Conservation (phyloP, 257 asterid species). For the Mitragyna speciosa region DNA sequence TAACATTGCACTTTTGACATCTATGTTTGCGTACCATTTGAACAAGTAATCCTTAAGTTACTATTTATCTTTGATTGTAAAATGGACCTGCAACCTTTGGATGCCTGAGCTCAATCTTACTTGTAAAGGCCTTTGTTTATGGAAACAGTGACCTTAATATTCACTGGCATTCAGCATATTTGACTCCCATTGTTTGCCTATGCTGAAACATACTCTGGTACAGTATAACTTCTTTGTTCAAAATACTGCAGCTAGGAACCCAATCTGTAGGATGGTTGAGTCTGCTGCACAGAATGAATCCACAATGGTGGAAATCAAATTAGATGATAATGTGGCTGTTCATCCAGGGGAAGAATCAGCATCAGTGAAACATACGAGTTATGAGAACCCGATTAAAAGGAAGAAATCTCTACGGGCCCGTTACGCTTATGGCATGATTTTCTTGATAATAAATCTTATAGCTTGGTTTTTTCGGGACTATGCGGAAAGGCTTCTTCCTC, state of each 20-base stretch:
- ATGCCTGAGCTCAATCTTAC: background rate
- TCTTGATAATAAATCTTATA: slow-evolving; percentile 58
- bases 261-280: slow-evolving; percentile 39
- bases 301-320: slow-evolving; percentile 25
- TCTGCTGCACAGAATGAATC: slow-evolving; percentile 27
- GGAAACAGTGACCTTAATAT: background rate
- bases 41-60: background rate
- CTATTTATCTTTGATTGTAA: background rate
- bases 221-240: background rate
- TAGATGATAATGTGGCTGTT: slow-evolving; percentile 28
- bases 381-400: slow-evolving; percentile 37
- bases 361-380: slow-evolving; percentile 30
- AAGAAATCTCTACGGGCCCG: slow-evolving; percentile 70
- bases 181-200: background rate
- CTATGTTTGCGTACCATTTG: background rate
- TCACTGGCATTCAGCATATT: background rate
- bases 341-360: slow-evolving; percentile 20
- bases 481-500: slow-evolving; percentile 58
- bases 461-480: slow-evolving; percentile 92
- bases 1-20: background rate
- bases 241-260: slow-evolving; percentile 11
- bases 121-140: background rate
- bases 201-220: background rate
- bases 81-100: background rate
- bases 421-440: slow-evolving; percentile 68